phyloP scores from a whole-genome alignment of 345 rosid species.

The Arabis alpina region DNA sequence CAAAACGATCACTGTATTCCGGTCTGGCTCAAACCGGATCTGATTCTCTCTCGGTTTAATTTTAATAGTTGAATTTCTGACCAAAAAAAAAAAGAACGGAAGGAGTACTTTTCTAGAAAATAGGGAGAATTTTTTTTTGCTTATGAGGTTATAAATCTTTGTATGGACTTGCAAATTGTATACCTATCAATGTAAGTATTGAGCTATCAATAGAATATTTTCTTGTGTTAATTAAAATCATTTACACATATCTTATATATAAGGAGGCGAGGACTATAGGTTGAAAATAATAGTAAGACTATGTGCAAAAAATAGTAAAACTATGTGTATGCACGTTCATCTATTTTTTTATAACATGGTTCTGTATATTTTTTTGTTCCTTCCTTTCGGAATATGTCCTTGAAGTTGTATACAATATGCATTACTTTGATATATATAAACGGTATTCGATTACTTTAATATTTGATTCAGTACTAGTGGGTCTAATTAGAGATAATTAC shows the following conservation, averaged over 20 bases:
- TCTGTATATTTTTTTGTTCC: neutral
- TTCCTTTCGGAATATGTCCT: constrained; percentile 18
- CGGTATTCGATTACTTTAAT: neutral
- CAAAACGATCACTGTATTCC: too few species aligned
- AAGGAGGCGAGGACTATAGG: neutral
- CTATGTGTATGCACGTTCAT: constrained; percentile 41
- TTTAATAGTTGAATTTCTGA: too few species aligned
- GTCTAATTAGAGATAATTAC: too few species aligned
- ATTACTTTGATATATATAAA: neutral
- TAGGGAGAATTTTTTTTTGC: neutral
- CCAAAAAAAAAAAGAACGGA: too few species aligned
- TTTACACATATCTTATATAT: neutral
- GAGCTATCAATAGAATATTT: neutral
- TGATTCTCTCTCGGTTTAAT: too few species aligned
- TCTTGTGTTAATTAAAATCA: neutral
- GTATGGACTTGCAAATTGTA: constrained; percentile 17
- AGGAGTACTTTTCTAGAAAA: neutral
- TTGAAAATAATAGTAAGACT: neutral
- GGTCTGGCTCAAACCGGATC: too few species aligned
- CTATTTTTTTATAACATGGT: neutral
- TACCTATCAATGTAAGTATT: neutral
- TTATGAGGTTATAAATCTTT: neutral
- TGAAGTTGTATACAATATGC: constrained; percentile 10
- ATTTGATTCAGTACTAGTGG: constrained; percentile 11
- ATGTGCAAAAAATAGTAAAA: neutral